Base-by-base conservation (phyloP, 176 grass and related monocot genomes). In the Cenchrus purpureus region DNA sequence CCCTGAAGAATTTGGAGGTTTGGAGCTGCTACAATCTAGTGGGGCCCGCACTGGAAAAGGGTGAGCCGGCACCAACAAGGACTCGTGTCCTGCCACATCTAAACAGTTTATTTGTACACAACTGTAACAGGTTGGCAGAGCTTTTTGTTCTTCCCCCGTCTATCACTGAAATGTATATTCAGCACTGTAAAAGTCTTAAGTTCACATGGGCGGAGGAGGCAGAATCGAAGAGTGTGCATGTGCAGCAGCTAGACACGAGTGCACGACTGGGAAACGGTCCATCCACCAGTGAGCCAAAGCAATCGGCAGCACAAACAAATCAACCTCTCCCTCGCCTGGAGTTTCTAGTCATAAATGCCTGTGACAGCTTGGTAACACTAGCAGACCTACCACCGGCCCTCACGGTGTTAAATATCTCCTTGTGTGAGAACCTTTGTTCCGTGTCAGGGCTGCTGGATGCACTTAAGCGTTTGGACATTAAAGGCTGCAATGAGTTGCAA, bases 311-410 rank as follows among this genome's bases (percentile, higher is more conserved):
- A 65, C 22, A 0, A 44, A 10, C 4, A 31, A 17, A 42, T 65
- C 4, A 32, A 1, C 31, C 65, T 5, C 42, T 46, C 2, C 82
- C 72, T 13, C 65, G 72, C 63, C 61, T 84, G 3, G 20, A 45
- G 15, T 4, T 0, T 17, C 50, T 84, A 55, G 0, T 0, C 0
- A 48, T 73, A 56, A 0, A 0, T 4, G 0, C 0, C 4, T 22
- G 9, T n/a, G 9, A 46, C n/a, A n/a, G 0, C 4, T 48, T 71
- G 43, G 43, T n/a, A 71, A 6, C 68, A 71, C 42, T 71, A 1
- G 0, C 37, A 45, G 0, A 71, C 5, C 8, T 71, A 46, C 42
- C 68, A 6, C 17, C 43, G 4, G 42, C 68, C 10, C 42, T 71
- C 68, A 46, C 6, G 68, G 0, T 0, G 8, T 71, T 71, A 22